phyloP scores from a whole-genome alignment of 768 basidiomycete species.

The Clathrus columnatus region DNA sequence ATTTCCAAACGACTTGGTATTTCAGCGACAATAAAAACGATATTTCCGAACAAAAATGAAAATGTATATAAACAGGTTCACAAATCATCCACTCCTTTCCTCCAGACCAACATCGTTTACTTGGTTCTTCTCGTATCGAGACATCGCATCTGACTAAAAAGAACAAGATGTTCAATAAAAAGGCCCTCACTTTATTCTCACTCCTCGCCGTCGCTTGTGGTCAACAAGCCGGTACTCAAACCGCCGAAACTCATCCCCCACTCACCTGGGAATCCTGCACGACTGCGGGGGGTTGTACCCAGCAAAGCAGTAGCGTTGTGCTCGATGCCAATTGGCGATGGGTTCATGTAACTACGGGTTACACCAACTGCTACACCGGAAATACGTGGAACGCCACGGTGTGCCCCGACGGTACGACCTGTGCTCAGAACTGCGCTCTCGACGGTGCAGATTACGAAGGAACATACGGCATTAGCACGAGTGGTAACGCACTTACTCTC shows the following conservation, averaged over 20 bases:
- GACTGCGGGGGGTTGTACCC: slow-evolving; percentile 6
- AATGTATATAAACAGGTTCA: neutral
- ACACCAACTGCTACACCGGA: slow-evolving; percentile 30
- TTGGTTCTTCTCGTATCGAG: neutral
- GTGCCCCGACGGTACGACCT: slow-evolving; percentile 24
- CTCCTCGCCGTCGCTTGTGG: slow-evolving; percentile 12
- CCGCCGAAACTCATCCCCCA: slow-evolving; percentile 16
- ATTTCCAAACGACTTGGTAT: neutral
- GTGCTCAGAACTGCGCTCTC: slow-evolving; percentile 27
- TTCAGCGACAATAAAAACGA: neutral
- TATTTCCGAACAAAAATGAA: neutral
- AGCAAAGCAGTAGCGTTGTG: slow-evolving; percentile 24
- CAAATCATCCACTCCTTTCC: neutral
- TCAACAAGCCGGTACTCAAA: slow-evolving; percentile 17
- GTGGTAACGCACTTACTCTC: slow-evolving; percentile 37
- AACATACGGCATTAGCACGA: slow-evolving; percentile 45
- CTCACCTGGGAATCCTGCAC: slow-evolving; percentile 19
- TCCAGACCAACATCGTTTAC: neutral
- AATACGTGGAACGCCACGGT: slow-evolving; percentile 25
- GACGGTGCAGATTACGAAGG: slow-evolving; percentile 37
- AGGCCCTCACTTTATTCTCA: slow-evolving; percentile 9
- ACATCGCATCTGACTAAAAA: no score
- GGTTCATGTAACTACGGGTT: slow-evolving; percentile 25
- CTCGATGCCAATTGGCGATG: slow-evolving; percentile 52
- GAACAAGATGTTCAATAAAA: slow-evolving; percentile 11